Conservation (phyloP, 129 eudicot species). For the Flaveria sonorensis region DNA sequence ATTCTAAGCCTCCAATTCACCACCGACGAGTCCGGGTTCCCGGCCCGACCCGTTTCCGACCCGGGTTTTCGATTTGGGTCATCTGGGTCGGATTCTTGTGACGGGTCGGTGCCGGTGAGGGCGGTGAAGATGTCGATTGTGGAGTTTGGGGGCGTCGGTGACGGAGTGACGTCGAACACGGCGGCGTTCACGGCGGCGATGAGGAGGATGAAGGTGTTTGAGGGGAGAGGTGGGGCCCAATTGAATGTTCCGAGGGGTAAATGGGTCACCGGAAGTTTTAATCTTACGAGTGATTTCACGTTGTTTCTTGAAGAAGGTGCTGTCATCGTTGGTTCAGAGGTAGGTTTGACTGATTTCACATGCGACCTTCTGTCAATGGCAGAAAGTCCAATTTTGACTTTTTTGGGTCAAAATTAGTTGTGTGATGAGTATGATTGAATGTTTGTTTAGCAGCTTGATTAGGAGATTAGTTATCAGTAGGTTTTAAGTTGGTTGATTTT, state of each 20-base stretch:
- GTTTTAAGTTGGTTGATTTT: slow-evolving; percentile 17
- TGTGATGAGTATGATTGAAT: background rate
- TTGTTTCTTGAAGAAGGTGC: slow-evolving; percentile 90
- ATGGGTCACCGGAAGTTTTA: slow-evolving; percentile 92
- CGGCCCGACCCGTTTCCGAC: background rate
- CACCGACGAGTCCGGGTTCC: slow-evolving; percentile 37
- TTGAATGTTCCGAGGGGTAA: slow-evolving; percentile 72
- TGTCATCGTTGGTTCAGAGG: slow-evolving; percentile 90
- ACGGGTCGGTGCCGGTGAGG: slow-evolving; percentile 47
- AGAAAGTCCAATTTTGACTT: slow-evolving; percentile 24
- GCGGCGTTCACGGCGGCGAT: slow-evolving; percentile 82
- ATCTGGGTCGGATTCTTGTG: slow-evolving; percentile 52
- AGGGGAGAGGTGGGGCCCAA: slow-evolving; percentile 79
- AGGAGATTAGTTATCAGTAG: background rate
- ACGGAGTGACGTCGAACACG: slow-evolving; percentile 86
- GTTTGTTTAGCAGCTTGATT: slow-evolving; percentile 17
- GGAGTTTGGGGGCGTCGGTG: slow-evolving; percentile 95
- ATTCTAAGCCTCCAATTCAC: slow-evolving; percentile 58
- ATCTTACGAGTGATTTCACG: slow-evolving; percentile 84
- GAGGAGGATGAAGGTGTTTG: slow-evolving; percentile 43
- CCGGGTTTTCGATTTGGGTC: slow-evolving; percentile 17
- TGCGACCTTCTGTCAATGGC: background rate
- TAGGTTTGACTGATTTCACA: slow-evolving; percentile 20
- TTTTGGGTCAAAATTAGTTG: slow-evolving; percentile 9
- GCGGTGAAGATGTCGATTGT: slow-evolving; percentile 57